These are phyloP conservation scores for Blastomyces percursus DNA, from an alignment of 2,329 filamentous ascomycete genomes.

Conservation along the genomic window DNA sequence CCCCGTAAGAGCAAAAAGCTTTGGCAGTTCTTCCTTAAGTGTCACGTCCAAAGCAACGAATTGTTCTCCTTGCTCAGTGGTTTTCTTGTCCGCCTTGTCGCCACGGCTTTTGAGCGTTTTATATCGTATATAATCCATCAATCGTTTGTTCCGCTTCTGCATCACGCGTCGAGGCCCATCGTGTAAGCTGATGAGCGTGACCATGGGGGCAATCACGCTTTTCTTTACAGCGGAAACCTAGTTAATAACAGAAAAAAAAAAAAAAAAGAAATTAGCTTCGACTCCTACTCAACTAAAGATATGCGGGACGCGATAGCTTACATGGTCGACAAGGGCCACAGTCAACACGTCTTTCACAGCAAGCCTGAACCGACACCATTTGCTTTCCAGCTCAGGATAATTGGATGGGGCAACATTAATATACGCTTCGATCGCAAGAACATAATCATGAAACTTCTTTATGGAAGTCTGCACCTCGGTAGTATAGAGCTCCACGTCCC, in stretches of 20 bases:
- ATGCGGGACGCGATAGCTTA: constrained; percentile 29
- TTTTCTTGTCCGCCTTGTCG: constrained; percentile 79
- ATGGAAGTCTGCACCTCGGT: constrained; percentile 71
- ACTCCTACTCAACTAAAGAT: not conserved
- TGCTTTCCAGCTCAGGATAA: constrained; percentile 78
- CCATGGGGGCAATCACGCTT: constrained; percentile 75
- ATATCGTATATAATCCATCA: constrained; percentile 75
- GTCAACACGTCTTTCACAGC: constrained; percentile 77
- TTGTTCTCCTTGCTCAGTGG: constrained; percentile 71
- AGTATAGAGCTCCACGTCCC: constrained; percentile 88
- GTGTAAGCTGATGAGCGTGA: constrained; percentile 66
- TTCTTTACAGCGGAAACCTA: constrained; percentile 58
- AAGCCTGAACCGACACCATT: constrained; percentile 85
- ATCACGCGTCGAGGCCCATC: constrained; percentile 78
- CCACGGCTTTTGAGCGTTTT: constrained; percentile 66
- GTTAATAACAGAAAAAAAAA: not conserved
- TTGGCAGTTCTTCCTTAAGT: constrained; percentile 81
- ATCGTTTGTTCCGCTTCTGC: constrained; percentile 88
- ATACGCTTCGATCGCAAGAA: constrained; percentile 71
- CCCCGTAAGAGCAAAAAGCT: constrained; percentile 69
- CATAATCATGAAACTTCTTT: constrained; percentile 66
- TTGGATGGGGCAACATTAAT: constrained; percentile 59
- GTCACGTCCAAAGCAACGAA: constrained; percentile 88
- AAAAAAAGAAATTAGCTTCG: not conserved
- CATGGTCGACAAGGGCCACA: constrained; percentile 73